phyloP scores from a whole-genome alignment of 805 yeast species.

The Candida ficus region DNA sequence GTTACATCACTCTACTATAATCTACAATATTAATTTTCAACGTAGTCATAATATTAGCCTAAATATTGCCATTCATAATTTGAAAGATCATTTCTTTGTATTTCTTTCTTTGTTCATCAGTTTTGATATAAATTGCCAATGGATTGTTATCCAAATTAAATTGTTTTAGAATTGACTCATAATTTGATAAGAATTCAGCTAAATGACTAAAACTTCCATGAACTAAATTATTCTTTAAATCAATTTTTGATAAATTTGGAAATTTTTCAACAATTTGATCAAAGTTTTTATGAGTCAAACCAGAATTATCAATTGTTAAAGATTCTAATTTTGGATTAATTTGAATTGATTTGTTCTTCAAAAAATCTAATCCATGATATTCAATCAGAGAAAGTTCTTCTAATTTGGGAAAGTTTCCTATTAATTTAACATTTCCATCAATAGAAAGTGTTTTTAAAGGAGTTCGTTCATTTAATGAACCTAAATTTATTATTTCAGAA shows the following conservation, averaged over 20 bases:
- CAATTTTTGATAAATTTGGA: conserved; percentile 7
- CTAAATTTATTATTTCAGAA: background rate
- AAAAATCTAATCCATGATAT: background rate
- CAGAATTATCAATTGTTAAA: conserved; percentile 3
- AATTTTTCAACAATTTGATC: conserved; percentile 4
- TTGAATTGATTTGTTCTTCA: background rate
- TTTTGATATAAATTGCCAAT: conserved; percentile 4
- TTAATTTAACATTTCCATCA: conserved; percentile 5
- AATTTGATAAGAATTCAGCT: conserved; percentile 4
- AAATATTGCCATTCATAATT: conserved; percentile 1
- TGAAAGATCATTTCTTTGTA: conserved; percentile 9
- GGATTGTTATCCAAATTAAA: conserved; percentile 14
- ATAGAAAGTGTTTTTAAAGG: conserved; percentile 2
- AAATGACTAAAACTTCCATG: conserved; percentile 8
- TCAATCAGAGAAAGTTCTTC: background rate
- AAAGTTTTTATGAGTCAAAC: conserved; percentile 3
- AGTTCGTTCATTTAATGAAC: background rate
- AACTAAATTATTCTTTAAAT: conserved; percentile 8
- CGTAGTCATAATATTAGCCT: too few relatives aligned
- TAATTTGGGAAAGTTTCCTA: conserved; percentile 4
- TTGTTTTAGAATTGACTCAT: conserved; percentile 1
- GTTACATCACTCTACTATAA: too few relatives aligned
- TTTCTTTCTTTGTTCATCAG: conserved; percentile 3
- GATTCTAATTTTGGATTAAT: conserved; percentile 2
- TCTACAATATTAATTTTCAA: too few relatives aligned